Conservation (phyloP, 2,329 filamentous ascomycete genomes). For the Alternaria postmessia region DNA sequence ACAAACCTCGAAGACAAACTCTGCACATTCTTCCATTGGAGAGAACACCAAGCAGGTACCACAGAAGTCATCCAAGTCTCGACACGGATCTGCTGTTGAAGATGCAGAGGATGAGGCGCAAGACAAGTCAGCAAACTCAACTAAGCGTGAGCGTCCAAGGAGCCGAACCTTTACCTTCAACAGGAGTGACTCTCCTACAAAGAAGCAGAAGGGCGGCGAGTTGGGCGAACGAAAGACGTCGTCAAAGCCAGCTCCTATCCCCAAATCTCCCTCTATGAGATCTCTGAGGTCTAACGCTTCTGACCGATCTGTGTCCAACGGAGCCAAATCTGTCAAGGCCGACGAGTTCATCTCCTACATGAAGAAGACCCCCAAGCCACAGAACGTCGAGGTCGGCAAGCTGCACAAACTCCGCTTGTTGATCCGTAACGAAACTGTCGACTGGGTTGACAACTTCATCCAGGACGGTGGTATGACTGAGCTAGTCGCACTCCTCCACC, state of each 20-base stretch:
- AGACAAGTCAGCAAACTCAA: conserved; percentile 36
- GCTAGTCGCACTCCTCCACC: conserved; percentile 82
- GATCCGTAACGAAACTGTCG: conserved; percentile 91
- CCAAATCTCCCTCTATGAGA: conserved; percentile 67
- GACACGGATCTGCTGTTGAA: conserved; percentile 38
- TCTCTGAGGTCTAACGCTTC: conserved; percentile 64
- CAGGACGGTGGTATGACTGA: conserved; percentile 90
- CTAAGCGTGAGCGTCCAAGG: conserved; percentile 62
- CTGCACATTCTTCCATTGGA: conserved; percentile 50
- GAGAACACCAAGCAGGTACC: conserved; percentile 56
- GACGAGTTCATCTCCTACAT: conserved; percentile 88
- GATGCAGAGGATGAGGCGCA: conserved; percentile 20
- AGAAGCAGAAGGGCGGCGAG: conserved; percentile 73
- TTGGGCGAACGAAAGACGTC: conserved; percentile 61
- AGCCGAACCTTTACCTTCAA: conserved; percentile 83
- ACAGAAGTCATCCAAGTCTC: conserved; percentile 49
- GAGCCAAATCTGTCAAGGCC: conserved; percentile 77
- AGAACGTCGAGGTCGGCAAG: conserved; percentile 90
- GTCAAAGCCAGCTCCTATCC: conserved; percentile 75
- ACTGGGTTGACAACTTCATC: conserved; percentile 94
- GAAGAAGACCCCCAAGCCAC: conserved; percentile 79
- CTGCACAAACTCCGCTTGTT: conserved; percentile 90
- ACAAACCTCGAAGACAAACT: conserved; percentile 57
- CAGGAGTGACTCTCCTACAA: conserved; percentile 75
- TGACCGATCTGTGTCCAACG: conserved; percentile 69